phyloP scores from a whole-genome alignment of 495 filamentous ascomycete genomes.

The Aspergillus olivimuriae region DNA sequence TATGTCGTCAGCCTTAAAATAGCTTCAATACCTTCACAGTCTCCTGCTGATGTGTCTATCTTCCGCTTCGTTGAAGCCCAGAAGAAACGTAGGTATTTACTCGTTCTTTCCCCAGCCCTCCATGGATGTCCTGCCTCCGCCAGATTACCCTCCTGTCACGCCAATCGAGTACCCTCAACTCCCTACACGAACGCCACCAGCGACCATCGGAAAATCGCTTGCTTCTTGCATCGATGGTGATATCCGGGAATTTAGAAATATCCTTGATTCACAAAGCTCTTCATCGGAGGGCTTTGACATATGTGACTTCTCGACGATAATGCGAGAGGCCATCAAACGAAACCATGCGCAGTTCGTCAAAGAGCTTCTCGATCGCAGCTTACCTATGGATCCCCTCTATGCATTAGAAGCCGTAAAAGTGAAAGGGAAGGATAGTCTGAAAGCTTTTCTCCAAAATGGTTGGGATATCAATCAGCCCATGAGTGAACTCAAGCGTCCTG shows the following conservation, averaged over 20 bases:
- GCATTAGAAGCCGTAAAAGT: slow-evolving; percentile 5
- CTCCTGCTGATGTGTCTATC: no score
- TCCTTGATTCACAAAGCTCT: slow-evolving; percentile 10
- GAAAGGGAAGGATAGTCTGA: slow-evolving; percentile 9
- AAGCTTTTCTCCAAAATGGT: slow-evolving; percentile 5
- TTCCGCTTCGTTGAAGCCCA: neutral
- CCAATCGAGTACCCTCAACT: slow-evolving; percentile 11
- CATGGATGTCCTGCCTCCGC: slow-evolving; percentile 12
- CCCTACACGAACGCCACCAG: slow-evolving; percentile 8
- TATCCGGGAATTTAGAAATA: slow-evolving; percentile 10
- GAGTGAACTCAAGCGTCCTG: slow-evolving; percentile 10
- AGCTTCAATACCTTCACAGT: no score
- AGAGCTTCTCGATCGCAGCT: slow-evolving; percentile 14
- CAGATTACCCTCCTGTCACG: slow-evolving; percentile 10
- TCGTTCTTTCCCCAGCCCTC: neutral
- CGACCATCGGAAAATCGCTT: slow-evolving; percentile 3
- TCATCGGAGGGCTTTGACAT: slow-evolving; percentile 9
- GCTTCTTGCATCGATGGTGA: slow-evolving; percentile 4
- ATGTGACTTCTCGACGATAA: slow-evolving; percentile 11
- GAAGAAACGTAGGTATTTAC: neutral
- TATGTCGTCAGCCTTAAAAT: no score
- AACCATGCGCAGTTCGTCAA: slow-evolving; percentile 8
- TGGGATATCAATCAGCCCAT: slow-evolving; percentile 17
- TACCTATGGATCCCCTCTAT: slow-evolving; percentile 9
- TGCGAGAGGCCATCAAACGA: slow-evolving; percentile 12